Evolutionary conservation across 2,329 filamentous ascomycete genomes (phyloP).

Genomic region (Aspergillus sp.): DNA sequence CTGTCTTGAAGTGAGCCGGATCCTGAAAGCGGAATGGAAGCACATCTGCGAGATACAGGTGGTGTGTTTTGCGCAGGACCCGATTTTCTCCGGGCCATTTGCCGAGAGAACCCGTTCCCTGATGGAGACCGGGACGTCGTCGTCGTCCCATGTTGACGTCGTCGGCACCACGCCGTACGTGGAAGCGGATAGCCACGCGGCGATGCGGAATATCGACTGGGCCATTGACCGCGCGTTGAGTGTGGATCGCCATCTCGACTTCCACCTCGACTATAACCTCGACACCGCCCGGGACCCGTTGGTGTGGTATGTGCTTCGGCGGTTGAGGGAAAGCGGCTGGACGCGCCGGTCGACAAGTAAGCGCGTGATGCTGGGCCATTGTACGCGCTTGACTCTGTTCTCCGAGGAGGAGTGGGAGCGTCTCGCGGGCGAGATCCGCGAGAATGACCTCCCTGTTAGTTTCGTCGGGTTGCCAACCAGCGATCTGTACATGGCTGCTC

Average conservation of each 20-base stretch:
- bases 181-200: slow-evolving; percentile 43
- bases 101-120: slow-evolving; percentile 44
- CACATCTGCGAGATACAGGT: slow-evolving; percentile 54
- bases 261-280: slow-evolving; percentile 64
- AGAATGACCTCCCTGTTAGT: slow-evolving; percentile 46
- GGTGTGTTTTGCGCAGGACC: slow-evolving; percentile 62
- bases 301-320: slow-evolving; percentile 46
- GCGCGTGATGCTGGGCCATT: slow-evolving; percentile 57
- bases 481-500: slow-evolving; percentile 63
- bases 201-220: slow-evolving; percentile 53
- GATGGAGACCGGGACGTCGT: slow-evolving; percentile 38
- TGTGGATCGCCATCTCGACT: slow-evolving; percentile 51
- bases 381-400: slow-evolving; percentile 55
- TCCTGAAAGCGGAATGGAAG: slow-evolving; percentile 47
- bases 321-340: slow-evolving; percentile 46
- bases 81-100: slow-evolving; percentile 50
- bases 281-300: slow-evolving; percentile 41
- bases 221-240: slow-evolving; percentile 47
- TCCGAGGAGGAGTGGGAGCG: slow-evolving; percentile 39
- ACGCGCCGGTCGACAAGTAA: slow-evolving; percentile 27
- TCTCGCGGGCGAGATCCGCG: slow-evolving; percentile 41
- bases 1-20: slow-evolving; percentile 49
- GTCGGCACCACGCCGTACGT: slow-evolving; percentile 64
- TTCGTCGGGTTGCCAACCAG: slow-evolving; percentile 63
- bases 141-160: slow-evolving; percentile 42